Evolutionary conservation across 768 basidiomycete genomes (phyloP).

Genomic region (Fistulinella prunicolor): DNA sequence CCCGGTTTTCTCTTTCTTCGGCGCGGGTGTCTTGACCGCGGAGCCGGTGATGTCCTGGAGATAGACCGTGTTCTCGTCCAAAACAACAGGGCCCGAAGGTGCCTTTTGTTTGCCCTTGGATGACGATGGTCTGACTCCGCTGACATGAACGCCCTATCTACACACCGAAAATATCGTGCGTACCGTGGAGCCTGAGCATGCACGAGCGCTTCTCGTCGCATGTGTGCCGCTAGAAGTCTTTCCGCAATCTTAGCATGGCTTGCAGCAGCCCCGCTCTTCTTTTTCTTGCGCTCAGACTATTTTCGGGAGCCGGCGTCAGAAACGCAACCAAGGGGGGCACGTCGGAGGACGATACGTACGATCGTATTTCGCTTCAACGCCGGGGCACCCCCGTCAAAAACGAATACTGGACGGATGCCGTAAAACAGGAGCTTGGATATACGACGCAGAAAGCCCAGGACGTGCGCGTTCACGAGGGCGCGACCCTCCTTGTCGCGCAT

Average conservation of each 20-base stretch:
- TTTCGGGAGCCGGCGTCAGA: conserved; percentile 7
- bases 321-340: neutral
- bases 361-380: conserved; percentile 85
- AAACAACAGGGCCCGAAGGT: conserved; percentile 44
- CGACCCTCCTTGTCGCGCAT: conserved; percentile 98
- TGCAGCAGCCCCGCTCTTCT: conserved; percentile 86
- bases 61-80: conserved; percentile 78
- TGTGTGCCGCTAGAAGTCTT: conserved; percentile 86
- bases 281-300: conserved; percentile 83
- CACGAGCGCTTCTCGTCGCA: conserved; percentile 84
- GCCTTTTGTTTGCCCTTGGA: conserved; percentile 47
- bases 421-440: conserved; percentile 95
- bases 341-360: conserved; percentile 43
- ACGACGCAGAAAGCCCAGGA: conserved; percentile 84
- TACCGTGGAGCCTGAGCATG: conserved; percentile 49
- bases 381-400: conserved; percentile 97
- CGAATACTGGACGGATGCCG: conserved; percentile 97
- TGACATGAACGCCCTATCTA: neutral
- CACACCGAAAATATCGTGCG: conserved; percentile 15
- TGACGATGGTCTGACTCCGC: conserved; percentile 18
- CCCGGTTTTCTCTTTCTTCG: conserved; percentile 12
- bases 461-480: conserved; percentile 87
- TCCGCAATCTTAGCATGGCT: conserved; percentile 89
- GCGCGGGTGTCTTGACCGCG: conserved; percentile 49
- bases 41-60: conserved; percentile 77